A percentile compares a stretch with the other conserved stretches of the same genome.
Evolutionary conservation across 768 basidiomycete species (phyloP).

Genomic region (Naematelia encephala): DNA sequence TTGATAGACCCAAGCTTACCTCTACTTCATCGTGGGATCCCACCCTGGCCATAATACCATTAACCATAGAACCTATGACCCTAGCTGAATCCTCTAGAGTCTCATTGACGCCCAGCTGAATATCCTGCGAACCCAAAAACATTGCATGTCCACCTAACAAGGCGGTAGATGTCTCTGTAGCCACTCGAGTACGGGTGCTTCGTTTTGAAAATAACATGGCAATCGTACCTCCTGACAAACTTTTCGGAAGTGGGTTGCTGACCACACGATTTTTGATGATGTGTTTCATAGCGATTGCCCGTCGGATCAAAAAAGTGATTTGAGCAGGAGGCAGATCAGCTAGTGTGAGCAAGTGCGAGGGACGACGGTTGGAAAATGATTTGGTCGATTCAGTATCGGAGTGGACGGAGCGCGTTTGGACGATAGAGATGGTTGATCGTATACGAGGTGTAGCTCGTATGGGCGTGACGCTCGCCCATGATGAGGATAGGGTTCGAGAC

Average conservation of each 20-base stretch:
- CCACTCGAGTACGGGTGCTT: slow-evolving; percentile 83
- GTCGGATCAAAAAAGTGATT: slow-evolving; percentile 63
- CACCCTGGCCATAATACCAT: slow-evolving; percentile 95
- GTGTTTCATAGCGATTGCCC: slow-evolving; percentile 57
- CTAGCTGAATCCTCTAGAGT: slow-evolving; percentile 73
- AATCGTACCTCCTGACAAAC: slow-evolving; percentile 65
- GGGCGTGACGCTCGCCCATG: no score
- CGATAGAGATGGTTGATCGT: no score
- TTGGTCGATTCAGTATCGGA: no score
- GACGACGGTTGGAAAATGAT: slow-evolving; percentile 12
- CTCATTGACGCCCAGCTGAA: slow-evolving; percentile 96
- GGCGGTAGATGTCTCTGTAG: slow-evolving; percentile 75
- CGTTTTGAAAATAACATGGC: slow-evolving; percentile 90
- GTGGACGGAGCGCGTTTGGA: no score
- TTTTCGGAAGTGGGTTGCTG: slow-evolving; percentile 7
- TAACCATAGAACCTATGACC: slow-evolving; percentile 89
- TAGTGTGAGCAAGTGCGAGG: slow-evolving; percentile 77
- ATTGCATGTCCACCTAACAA: slow-evolving; percentile 83
- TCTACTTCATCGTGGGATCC: slow-evolving; percentile 90
- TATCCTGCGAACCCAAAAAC: slow-evolving; percentile 84
- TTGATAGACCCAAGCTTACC: slow-evolving; percentile 54
- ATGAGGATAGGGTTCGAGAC: no score
- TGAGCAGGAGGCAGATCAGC: slow-evolving; percentile 79
- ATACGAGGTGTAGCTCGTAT: no score
- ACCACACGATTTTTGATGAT: slow-evolving; percentile 29